A percentile compares a stretch with the other conserved stretches of the same genome.
phyloP scores from a whole-genome alignment of 2,329 filamentous ascomycete species.

The Neofusicoccum kwambonambiense region DNA sequence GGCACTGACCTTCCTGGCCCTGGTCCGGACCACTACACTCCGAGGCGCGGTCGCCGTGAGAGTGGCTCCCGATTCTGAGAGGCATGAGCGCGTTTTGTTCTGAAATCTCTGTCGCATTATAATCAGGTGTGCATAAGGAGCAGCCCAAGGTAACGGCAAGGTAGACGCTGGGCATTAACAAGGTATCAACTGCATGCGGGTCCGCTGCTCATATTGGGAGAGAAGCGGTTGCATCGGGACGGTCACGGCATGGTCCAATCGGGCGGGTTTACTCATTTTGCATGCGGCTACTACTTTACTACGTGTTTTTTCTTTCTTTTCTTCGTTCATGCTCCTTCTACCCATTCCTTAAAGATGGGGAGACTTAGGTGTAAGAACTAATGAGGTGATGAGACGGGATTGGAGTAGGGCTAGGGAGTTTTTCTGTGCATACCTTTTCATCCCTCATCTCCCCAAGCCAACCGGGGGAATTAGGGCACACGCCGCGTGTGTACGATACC shows the following conservation, averaged over 20 bases:
- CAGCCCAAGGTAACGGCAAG: background rate
- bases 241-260: background rate
- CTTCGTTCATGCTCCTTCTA: background rate
- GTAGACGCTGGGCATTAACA: constrained; percentile 2
- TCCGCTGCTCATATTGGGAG: background rate
- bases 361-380: background rate
- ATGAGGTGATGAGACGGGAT: background rate
- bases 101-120: background rate
- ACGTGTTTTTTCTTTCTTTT: background rate
- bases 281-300: background rate
- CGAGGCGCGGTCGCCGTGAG: constrained; percentile 5
- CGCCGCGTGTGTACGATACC: constrained; percentile 8
- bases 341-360: too few species aligned
- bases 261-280: background rate
- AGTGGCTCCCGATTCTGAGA: background rate
- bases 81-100: background rate
- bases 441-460: background rate
- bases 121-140: background rate
- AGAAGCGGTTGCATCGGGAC: background rate
- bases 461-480: background rate
- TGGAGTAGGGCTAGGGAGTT: background rate
- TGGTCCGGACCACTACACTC: constrained; percentile 3
- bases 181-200: background rate
- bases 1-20: constrained; percentile 45
- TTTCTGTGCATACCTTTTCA: background rate